Percentiles rank a stretch among this genome's conserved stretches.
Evolutionary conservation across 2,329 filamentous ascomycete species (phyloP).

Genomic region (Clarireedia monteithiana): DNA sequence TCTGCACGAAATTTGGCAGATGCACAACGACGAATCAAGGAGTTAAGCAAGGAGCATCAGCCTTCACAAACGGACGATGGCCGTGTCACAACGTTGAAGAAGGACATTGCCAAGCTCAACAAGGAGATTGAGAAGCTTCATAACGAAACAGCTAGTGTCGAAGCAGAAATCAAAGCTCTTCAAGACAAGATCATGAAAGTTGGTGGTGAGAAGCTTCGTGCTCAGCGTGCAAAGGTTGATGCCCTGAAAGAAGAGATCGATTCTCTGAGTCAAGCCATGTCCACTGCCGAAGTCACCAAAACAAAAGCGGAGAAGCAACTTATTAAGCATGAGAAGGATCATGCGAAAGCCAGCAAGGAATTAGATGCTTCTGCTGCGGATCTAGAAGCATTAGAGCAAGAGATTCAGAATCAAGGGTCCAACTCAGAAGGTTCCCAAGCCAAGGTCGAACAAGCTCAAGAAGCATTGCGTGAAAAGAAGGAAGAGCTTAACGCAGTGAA

Average conservation of each 20-base stretch:
- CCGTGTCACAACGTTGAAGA: conserved; percentile 64
- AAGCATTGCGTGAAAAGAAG: conserved; percentile 69
- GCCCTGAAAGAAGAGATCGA: conserved; percentile 79
- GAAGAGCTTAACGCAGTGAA: conserved; percentile 74
- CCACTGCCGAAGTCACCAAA: conserved; percentile 77
- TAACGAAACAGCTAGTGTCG: conserved; percentile 78
- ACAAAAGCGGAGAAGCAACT: conserved; percentile 93
- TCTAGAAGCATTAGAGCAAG: conserved; percentile 68
- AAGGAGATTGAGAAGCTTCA: conserved; percentile 74
- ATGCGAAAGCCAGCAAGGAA: conserved; percentile 71
- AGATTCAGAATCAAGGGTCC: conserved; percentile 68
- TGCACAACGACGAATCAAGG: conserved; percentile 75
- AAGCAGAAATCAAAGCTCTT: conserved; percentile 84
- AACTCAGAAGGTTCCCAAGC: conserved; percentile 66
- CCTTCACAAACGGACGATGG: conserved; percentile 73
- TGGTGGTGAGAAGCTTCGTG: conserved; percentile 84
- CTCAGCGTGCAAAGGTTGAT: conserved; percentile 87
- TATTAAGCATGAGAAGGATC: conserved; percentile 77
- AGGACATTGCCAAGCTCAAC: conserved; percentile 67
- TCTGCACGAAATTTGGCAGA: conserved; percentile 77
- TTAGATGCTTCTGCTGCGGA: conserved; percentile 64
- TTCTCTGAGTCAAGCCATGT: conserved; percentile 71
- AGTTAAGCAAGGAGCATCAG: conserved; percentile 73
- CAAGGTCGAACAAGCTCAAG: conserved; percentile 75
- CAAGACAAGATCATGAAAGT: conserved; percentile 99